Evolutionary conservation across 106 monocot genomes (phyloP), one percentile per base, ranked within the genome.

Genomic region (Phalaenopsis equestris): DNA sequence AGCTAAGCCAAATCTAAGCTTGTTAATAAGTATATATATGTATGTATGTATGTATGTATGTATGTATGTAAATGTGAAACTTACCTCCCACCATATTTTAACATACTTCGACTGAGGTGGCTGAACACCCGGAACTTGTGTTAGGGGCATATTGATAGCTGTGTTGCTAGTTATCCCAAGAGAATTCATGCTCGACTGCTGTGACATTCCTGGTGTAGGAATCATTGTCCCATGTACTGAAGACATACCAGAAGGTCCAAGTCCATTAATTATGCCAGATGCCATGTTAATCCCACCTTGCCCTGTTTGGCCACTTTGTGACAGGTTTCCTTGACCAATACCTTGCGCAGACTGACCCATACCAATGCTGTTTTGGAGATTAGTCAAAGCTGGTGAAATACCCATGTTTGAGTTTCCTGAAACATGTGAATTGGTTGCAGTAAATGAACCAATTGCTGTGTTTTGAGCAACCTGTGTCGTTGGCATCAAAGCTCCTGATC

Each of bases 71-170:
- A 2, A 70, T 41, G 14, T 70, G 76, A 23, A 49, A 56, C 39
- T 84, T 93, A 99, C 99, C 94, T 95, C 99, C 95, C 99, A 99
- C 95, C 99, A 99, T 80, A 99, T 95, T 83, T 86, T 93, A 49
- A 91, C 83, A 85, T 95, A 99, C 64, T 93, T 99, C 24, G 91
- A 84, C 75, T 88, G 88, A 21, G 79, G 39, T 78, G 92, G 97
- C 78, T 92, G 97, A 58, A 79, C 79, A 79, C 87, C 91, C 57
- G 89, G 70, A 70, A 39, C 38, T 77, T 88, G 91, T 18, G 79
- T 37, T 80, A 91, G 81, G 73, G 88, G 88, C 88, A 96, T 89
- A 55, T 87, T 94, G 41, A 89, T 84, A 55, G 90, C 41, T 73
- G 90, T 75, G 78, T 84, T 91, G 84, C 86, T 89, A 43, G 83